Base-by-base conservation (phyloP, 2,329 filamentous ascomycete species). In the Ophiocordyceps polyrhachis-furcata region DNA sequence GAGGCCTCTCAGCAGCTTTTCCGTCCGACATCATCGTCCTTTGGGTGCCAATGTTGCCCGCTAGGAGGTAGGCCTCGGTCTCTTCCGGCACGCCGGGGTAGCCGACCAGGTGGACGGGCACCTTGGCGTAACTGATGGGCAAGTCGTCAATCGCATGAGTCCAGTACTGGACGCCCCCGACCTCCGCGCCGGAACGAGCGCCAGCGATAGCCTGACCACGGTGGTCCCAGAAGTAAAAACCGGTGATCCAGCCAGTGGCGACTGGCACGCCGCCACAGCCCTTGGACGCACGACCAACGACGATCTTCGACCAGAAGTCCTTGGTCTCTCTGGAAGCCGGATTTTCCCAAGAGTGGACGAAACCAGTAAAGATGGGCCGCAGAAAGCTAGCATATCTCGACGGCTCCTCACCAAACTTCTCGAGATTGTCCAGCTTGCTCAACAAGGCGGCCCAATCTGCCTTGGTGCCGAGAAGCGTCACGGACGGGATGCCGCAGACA, bases 401-500 rank as follows among this genome's bases (percentile, higher is more conserved):
- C 9, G 35, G n/a, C 8, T 38, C 35, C 17, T 19, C 35, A 20
- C 35, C 35, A 38, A 38, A 19, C 6, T 12, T 5, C 2, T 20
- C 6, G 11, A 38, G n/a, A 28, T 11, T 25, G 12, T 69, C 62
- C 5, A 74, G 46, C 47, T 64, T 65, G 1, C 31, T 47, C 12
- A 62, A 50, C 5, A 76, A 53, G 23, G 52, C 51, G 2, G 49
- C 52, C 65, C 65, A 69, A 49, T 69, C 67, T 0, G 49, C 46
- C n/a, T 51, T 49, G 14, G 54, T 53, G 6, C 66, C 67, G 0
- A 62, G 54, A 0, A 69, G 51, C 0, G 64, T 68, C 2, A 68
- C 60, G 1, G 55, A 58, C 0, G 66, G 66, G 6, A 69, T 54
- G 0, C 66, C 66, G 44, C 66, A 69, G 20, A 61, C 53, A 51